Base-by-base conservation (phyloP, 2,329 filamentous ascomycete genomes). In the Pseudocercospora pini-densiflorae region DNA sequence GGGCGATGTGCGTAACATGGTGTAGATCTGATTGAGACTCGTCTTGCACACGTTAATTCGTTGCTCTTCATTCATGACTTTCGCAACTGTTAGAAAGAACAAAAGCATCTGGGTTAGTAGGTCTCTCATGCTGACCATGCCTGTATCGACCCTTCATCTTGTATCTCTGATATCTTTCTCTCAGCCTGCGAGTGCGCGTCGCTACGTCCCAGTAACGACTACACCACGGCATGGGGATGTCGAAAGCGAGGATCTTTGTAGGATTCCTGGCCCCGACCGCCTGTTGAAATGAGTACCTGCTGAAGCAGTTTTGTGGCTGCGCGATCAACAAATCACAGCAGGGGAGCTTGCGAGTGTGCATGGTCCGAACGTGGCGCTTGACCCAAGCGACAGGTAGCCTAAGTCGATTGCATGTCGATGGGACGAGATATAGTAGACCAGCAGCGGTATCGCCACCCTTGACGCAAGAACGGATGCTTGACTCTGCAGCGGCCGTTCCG, bases 1-100 rank as follows among this genome's bases (percentile, higher is more conserved):
- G 14, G 79, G 78, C 3, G 73, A 68, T 10, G 65, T 63, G 53
- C 77, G 72, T 12, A 81, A 76, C 67, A 76, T 78, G 5, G 66
- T 63, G 53, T 75, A 70, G 21, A 81, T 78, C 54, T 77, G 72
- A 16, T 71, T 69, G 16, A 79, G 71, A 27, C 74, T 77, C 14
- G 75, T 70, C 62, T 71, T 75, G 66, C 73, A 76, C 8, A 73
- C 67, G 31, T 55, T 61, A 61, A 77, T 75, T 23, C 74, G 69
- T 57, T 74, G 74, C 33, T 76, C 74, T 53, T 75, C 74, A 54
- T 68, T 71, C 71, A 74, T 73, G 47, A 61, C 60, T 69, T 62
- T 63, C 16, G 62, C 59, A 31, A 67, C 53, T 5, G 43, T 64
- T 61, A 68, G 66, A 65, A 66, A 66, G 54, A 67, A 68, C 59